Evolutionary conservation across 2,329 filamentous ascomycete species (phyloP).

Genomic region (Raffaelea albimanens): DNA sequence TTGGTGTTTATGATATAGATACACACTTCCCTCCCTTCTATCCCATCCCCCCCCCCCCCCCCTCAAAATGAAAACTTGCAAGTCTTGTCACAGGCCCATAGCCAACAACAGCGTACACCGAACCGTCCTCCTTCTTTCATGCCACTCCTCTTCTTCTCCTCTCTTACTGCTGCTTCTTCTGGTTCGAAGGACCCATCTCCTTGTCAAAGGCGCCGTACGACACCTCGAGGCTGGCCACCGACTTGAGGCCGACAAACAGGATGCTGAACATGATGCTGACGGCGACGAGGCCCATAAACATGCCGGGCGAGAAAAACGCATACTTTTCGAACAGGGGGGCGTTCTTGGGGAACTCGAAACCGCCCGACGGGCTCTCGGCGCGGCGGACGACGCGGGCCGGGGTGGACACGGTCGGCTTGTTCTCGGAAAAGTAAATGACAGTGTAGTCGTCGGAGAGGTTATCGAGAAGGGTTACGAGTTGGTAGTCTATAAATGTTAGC

Average conservation of each 20-base stretch:
- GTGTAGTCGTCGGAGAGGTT: conserved; percentile 53
- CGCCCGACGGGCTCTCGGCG: conserved; percentile 29
- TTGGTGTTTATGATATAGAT: too few species aligned
- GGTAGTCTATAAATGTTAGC: conserved; percentile 30
- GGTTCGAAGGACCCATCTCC: conserved; percentile 80
- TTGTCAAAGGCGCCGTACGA: conserved; percentile 95
- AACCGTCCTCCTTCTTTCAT: too few species aligned
- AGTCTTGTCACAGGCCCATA: too few species aligned
- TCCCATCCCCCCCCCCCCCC: too few species aligned
- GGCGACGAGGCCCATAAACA: conserved; percentile 79
- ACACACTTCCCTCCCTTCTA: too few species aligned
- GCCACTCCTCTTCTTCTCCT: too few species aligned
- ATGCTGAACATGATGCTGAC: conserved; percentile 65
- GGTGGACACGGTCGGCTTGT: too few species aligned
- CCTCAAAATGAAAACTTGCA: too few species aligned
- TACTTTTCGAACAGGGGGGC: conserved; percentile 78
- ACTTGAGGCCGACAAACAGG: conserved; percentile 66
- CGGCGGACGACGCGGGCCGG: conserved; percentile 13
- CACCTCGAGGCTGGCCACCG: conserved; percentile 72
- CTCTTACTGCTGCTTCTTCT: conserved; percentile 63
- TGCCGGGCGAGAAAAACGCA: conserved; percentile 82
- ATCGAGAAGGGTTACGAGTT: conserved; percentile 44
- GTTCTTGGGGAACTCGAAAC: conserved; percentile 20
- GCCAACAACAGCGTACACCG: too few species aligned
- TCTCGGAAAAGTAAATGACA: conserved; percentile 64